Base-by-base conservation (phyloP, 1,284 basidiomycete species). In the Ustilago lituana region DNA sequence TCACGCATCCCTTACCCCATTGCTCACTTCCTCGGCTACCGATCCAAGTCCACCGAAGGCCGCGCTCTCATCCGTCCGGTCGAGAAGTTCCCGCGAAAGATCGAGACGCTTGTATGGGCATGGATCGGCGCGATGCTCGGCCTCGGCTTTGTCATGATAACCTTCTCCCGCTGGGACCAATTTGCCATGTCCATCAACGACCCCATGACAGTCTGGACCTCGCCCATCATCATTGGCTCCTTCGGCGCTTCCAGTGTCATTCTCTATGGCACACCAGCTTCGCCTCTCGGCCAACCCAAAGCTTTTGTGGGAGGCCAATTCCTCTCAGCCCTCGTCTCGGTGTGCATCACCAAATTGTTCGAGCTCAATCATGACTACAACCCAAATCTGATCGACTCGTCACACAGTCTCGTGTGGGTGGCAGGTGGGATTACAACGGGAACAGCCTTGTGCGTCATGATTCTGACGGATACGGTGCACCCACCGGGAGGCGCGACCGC, bases 221-320 rank as follows among this genome's bases (percentile, higher is more conserved):
- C 73, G 0, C 73, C 73, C 20, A 65, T 68, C 56, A 51, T 75
- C 33, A 65, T 75, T 39, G 73, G 73, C 38, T 69, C 65, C 17
- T 75, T 75, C 20, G 73, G 73, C 43, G 73, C 73, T 32, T 65
- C 63, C 5, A 59, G 61, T 36, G 68, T 75, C 45, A 66, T 75
- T 31, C 64, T 75, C 39, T 75, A 72, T 51, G 73, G 65, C 32
- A 57, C 65, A 3, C 73, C 73, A 9, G 58, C 66, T 9, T 68
- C 64, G 1, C 73, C 73, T 0, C 49, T 75, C 10, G 62, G 61
- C 23, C 73, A 75, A 44, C 73, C 73, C 1, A 56, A 55, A 20
- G 53, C 58, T 1, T 75, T 75, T 26, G 47, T 73, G 4, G 62
- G 54, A 1, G 73, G 73, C 12, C 73, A 75, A 29, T 66, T 69